These are phyloP conservation scores for Fistulinella staudtii DNA, from an alignment of 1,284 basidiomycete species.

Conservation along the genomic window DNA sequence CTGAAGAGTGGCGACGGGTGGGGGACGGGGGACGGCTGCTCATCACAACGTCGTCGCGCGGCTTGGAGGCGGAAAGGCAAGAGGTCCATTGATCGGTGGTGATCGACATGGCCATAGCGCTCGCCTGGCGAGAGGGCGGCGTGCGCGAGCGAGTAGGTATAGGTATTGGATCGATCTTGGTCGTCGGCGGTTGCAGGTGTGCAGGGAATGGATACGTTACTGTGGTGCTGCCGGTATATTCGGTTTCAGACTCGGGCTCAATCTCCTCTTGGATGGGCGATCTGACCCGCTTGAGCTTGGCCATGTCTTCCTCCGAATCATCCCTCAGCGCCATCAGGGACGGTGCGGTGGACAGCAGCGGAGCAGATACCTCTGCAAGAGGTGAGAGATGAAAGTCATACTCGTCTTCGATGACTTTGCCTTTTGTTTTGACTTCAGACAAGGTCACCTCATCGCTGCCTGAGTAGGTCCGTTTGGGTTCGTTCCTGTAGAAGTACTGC, in stretches of 20 bases:
- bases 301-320: slow-evolving; percentile 33
- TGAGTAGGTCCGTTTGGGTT: slow-evolving; percentile 21
- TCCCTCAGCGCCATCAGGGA: slow-evolving; percentile 35
- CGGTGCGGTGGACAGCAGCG: slow-evolving; percentile 31
- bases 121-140: slow-evolving; percentile 29
- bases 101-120: slow-evolving; percentile 29
- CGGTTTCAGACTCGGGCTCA: slow-evolving; percentile 26
- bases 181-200: slow-evolving; percentile 27
- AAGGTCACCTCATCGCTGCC: slow-evolving; percentile 22
- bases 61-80: slow-evolving; percentile 21
- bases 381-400: slow-evolving; percentile 39
- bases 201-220: slow-evolving; percentile 29
- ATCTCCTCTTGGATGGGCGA: slow-evolving; percentile 22
- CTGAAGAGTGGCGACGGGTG: slow-evolving; percentile 20
- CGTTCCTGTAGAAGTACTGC: slow-evolving; percentile 30
- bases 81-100: slow-evolving; percentile 27
- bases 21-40: slow-evolving; percentile 28
- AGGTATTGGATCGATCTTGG: slow-evolving; percentile 30
- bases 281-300: slow-evolving; percentile 23
- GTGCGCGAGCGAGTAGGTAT: slow-evolving; percentile 25
- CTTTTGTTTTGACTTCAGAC: slow-evolving; percentile 22
- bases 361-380: slow-evolving; percentile 32
- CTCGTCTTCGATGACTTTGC: slow-evolving; percentile 30
- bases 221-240: slow-evolving; percentile 19
- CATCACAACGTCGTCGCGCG: slow-evolving; percentile 32